phyloP scores from a whole-genome alignment of 164 flowering plant genomes.

The Litsea cubeba region DNA sequence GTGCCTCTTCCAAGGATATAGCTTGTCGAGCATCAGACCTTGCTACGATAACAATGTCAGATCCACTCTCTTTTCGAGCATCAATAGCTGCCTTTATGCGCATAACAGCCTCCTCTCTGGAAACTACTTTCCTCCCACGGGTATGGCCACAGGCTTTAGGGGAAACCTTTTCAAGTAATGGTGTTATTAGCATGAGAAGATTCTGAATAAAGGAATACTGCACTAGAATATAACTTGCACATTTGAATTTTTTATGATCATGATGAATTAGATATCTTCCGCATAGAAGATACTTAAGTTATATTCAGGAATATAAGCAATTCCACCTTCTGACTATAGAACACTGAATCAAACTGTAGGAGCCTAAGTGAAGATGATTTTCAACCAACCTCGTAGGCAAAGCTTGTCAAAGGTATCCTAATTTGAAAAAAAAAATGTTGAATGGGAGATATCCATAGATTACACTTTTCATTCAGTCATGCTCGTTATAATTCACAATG shows the following conservation, averaged over 20 bases:
- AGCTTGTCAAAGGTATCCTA: no score
- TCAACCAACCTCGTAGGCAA: no score
- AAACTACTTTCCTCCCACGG: constrained; percentile 81
- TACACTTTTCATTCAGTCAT: no score
- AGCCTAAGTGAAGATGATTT: no score
- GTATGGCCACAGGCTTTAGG: constrained; percentile 99
- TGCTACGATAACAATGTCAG: constrained; percentile 89
- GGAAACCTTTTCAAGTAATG: constrained; percentile 46
- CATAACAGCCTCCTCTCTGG: constrained; percentile 93
- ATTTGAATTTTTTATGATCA: not conserved
- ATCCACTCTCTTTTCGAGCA: constrained; percentile 80
- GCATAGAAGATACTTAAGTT: not conserved
- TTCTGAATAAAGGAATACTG: not conserved
- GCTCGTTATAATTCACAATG: no score
- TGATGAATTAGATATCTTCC: not conserved
- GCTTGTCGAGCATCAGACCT: constrained; percentile 96
- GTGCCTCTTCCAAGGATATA: constrained; percentile 74
- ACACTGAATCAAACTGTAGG: no score
- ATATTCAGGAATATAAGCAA: not conserved
- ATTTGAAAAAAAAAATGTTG: no score
- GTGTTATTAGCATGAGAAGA: not conserved
- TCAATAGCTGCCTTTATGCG: constrained; percentile 88
- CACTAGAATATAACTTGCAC: not conserved
- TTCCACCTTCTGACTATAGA: no score
- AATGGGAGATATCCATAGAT: no score